phyloP scores from a whole-genome alignment of 176 grass and related monocot species.

The Sorghum bicolor region Sorghum_bicolor_NCBIv3 NC_012872.2:63745501-63746000 shows the following conservation, averaged over 20 bases:
- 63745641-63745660: conserved; percentile 21
- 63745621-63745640: conserved; percentile 22
- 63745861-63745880: conserved; percentile 13
- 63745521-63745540: conserved; percentile 95
- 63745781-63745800: conserved; percentile 21
- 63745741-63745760: conserved; percentile 17
- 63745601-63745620: conserved; percentile 17
- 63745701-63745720: conserved; percentile 40
- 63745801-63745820: conserved; percentile 24
- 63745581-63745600: conserved; percentile 58
- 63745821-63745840: conserved; percentile 5
- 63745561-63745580: conserved; percentile 86
- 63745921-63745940: not conserved
- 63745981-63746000: not conserved
- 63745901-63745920: not conserved
- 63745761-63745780: conserved; percentile 41
- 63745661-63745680: conserved; percentile 19
- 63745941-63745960: not conserved
- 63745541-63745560: conserved; percentile 92
- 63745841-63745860: not conserved
- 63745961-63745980: not conserved
- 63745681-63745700: conserved; percentile 17
- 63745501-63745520: conserved; percentile 72
- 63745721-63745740: conserved; percentile 7
- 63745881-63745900: not conserved